Conservation (phyloP, 1,139 yeast species). For the Geotrichum phurueaensis region DNA sequence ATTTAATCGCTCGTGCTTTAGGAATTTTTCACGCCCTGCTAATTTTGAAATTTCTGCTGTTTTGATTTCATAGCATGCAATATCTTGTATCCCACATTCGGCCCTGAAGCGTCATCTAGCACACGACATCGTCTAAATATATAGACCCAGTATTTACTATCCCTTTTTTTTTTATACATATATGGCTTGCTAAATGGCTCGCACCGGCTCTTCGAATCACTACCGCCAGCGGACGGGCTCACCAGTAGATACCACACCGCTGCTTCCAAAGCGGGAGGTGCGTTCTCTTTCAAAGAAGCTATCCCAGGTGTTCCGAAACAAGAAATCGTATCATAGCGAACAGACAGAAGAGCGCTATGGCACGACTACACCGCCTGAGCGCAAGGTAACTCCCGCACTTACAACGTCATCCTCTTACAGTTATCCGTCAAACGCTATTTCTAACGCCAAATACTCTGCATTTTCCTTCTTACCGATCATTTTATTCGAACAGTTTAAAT, state of each 20-base stretch:
- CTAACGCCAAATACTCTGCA: slow-evolving; percentile 92
- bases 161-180: background rate
- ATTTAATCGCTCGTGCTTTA: background rate
- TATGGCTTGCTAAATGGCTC: background rate
- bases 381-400: background rate
- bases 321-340: background rate
- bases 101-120: background rate
- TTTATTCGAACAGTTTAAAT: slow-evolving; percentile 91
- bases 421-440: slow-evolving; percentile 74
- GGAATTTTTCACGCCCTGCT: background rate
- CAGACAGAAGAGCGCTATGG: background rate
- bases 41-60: background rate
- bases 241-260: background rate
- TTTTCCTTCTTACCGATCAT: slow-evolving; percentile 82
- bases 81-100: background rate
- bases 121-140: background rate
- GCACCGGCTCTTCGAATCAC: background rate
- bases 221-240: background rate
- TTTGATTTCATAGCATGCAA: background rate
- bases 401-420: slow-evolving; percentile 17
- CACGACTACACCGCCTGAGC: background rate
- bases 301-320: background rate
- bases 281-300: background rate
- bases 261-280: background rate
- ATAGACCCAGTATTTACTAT: background rate